Conservation (phyloP, 2,329 filamentous ascomycete species). For the Fusarium liriodendri region DNA sequence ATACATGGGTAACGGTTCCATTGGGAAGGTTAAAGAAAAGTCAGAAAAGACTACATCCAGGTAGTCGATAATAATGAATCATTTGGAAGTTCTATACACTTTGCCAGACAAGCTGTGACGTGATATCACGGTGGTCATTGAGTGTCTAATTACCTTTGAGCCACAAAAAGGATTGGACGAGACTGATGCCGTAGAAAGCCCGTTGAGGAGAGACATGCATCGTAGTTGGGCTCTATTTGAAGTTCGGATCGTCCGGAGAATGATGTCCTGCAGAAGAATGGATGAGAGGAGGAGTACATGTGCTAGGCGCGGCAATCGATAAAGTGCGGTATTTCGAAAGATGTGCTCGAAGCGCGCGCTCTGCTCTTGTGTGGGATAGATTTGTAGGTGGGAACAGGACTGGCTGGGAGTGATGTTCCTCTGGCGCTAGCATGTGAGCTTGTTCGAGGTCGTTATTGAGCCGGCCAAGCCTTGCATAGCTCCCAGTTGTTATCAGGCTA, state of each 20-base stretch:
- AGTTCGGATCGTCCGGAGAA: not conserved
- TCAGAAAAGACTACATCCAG: constrained; percentile 39
- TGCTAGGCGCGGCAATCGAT: not conserved
- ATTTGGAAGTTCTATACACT: constrained; percentile 29
- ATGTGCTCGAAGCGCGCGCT: not conserved
- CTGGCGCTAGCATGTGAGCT: not conserved
- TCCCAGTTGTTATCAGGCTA: not conserved
- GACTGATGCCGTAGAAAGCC: not conserved
- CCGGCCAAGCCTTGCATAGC: not conserved
- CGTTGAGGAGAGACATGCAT: not conserved
- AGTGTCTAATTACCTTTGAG: not conserved
- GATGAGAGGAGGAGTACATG: not conserved
- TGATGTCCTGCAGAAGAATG: not conserved
- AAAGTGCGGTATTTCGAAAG: not conserved
- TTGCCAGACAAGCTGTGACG: not conserved
- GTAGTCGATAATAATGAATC: constrained; percentile 41
- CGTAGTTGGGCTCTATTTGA: not conserved
- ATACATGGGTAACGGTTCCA: constrained; percentile 26
- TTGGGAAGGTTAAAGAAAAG: constrained; percentile 45
- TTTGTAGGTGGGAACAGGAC: not conserved
- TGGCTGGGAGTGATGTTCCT: not conserved
- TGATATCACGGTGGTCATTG: not conserved
- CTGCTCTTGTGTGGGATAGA: not conserved
- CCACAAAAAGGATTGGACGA: not conserved
- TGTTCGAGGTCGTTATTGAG: not conserved